Evolutionary conservation across 306 rosid species (phyloP), one percentile per base, ranked within the genome.

Genomic region (Castanea sativa): DNA sequence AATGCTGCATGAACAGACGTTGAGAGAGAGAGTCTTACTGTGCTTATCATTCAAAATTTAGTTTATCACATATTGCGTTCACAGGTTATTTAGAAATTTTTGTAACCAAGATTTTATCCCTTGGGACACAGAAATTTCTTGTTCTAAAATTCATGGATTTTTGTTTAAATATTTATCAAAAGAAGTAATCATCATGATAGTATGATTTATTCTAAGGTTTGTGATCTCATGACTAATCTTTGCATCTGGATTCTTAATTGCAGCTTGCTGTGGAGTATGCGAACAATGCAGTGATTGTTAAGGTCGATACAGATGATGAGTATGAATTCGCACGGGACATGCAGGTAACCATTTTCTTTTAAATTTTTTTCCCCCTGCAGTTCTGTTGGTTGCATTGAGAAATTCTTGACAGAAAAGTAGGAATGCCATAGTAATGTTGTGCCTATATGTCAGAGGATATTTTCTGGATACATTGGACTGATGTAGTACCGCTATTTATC

Each of bases 231-330:
- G 78, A 84, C 35, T 78, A 76, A 81, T 61, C 29, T 55, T 59
- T 21, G 52, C 60, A 18, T 56, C 49, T 60, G 58, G 27, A 64
- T 71, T 80, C 76, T 38, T 53, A 3, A 3, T 52, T 6, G 61
- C 93, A 94, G 99, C 99, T 94, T 71, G 95, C 97, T n/a, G 97
- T 94, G 32, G 97, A 94, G 87, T 92, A 92, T 23, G 88, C 90
- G 73, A 63, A 69, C 67, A 91, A 86, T 61, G 94, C 88, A 12
- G 35, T 84, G 73, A 84, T 95, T 78, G 80, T 95, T 27, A 92
- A 95, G 87, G 97, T 95, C 70, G 99, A 92, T 76, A 95, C 98
- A 8, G 99, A 95, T 74, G 91, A 92, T 5, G 97, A 92, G 84
- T 94, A 92, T 51, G 92, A 94, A 79, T 94, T 94, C 58, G 90